Base-by-base conservation (phyloP, 306 rosid species). In the Dryas drummondii region DNA sequence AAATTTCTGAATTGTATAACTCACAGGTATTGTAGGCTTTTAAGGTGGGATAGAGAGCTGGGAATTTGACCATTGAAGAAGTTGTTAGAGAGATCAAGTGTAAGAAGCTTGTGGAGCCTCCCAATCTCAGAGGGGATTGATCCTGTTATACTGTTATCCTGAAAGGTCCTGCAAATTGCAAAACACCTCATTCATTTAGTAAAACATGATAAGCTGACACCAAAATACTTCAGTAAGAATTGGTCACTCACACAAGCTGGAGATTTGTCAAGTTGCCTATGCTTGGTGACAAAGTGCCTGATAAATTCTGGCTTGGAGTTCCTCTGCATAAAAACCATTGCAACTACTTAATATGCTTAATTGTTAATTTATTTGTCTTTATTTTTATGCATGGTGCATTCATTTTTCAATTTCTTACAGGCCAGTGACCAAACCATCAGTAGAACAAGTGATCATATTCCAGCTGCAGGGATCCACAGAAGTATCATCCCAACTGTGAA, bases 391-490 rank as follows among this genome's bases (percentile, higher is more conserved):
- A 65, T 26, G 37, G 44, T 53, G 54, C 52, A 51, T 49, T 72
- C 58, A 51, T 49, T 72, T n/a, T 65, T 32, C 69, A 66, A 48
- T 5, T 71, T 55, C 12, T 53, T 82, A 96, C 99, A 96, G 68
- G 70, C 70, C 70, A 78, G 53, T 79, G n/a, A 92, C 99, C 8
- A 79, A 82, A 81, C 74, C 86, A 50, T 90, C 97, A 77, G 82
- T 0, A 68, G 97, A 88, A 58, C 99, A 96, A 71, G 99, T 86
- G 74, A 96, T 86, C 93, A 87, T 82, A 63, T 74, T 76, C 99
- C 99, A 96, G 83, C 80, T 84, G 82, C 99, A 96, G 49, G 99
- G 99, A 87, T 96, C 99, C 56, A 96, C 99, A 63, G 97, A 92
- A 74, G 82, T 71, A 15, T 14, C 80, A 79, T 96, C 98, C 99